A percentile compares a stretch with the other conserved stretches of the same genome.
Conservation (phyloP, 176 grass and related monocot genomes). For the Rhynchospora breviuscula region DNA sequence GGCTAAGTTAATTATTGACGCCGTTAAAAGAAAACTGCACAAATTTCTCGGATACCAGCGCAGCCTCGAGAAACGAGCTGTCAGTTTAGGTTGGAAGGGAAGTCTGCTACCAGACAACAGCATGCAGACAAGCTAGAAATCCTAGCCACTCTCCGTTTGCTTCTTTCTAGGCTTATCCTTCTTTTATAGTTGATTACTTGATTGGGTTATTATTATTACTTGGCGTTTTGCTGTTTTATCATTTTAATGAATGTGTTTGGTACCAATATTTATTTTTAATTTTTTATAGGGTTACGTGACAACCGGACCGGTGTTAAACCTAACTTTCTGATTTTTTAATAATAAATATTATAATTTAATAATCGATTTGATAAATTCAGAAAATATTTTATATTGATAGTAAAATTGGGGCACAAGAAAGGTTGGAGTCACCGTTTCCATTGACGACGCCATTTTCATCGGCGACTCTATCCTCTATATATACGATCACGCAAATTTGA, state of each 20-base stretch:
- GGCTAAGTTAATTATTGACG: slow-evolving; percentile 6
- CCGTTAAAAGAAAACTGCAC: slow-evolving; percentile 24
- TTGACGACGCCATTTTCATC: too few species aligned
- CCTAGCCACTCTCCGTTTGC: not conserved
- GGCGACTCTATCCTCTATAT: too few species aligned
- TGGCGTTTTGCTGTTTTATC: slow-evolving; percentile 21
- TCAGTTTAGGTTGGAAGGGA: not conserved
- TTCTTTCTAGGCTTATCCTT: slow-evolving; percentile 9
- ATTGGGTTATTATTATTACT: slow-evolving; percentile 15
- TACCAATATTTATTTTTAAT: not conserved
- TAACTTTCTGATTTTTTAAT: too few species aligned
- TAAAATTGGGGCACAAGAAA: too few species aligned
- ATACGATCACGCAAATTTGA: too few species aligned
- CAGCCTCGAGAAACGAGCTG: not conserved
- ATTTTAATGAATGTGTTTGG: not conserved
- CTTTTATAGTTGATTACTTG: not conserved
- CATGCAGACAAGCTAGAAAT: slow-evolving; percentile 16
- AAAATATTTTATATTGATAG: too few species aligned
- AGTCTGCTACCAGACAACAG: slow-evolving; percentile 7
- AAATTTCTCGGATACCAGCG: not conserved
- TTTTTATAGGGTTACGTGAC: not conserved
- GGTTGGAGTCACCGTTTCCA: too few species aligned
- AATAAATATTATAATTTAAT: too few species aligned
- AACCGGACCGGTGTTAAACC: not conserved
- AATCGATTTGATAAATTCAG: too few species aligned